Evolutionary conservation across 495 filamentous ascomycete genomes (phyloP).

Genomic region (Lichina pygmaea): DNA sequence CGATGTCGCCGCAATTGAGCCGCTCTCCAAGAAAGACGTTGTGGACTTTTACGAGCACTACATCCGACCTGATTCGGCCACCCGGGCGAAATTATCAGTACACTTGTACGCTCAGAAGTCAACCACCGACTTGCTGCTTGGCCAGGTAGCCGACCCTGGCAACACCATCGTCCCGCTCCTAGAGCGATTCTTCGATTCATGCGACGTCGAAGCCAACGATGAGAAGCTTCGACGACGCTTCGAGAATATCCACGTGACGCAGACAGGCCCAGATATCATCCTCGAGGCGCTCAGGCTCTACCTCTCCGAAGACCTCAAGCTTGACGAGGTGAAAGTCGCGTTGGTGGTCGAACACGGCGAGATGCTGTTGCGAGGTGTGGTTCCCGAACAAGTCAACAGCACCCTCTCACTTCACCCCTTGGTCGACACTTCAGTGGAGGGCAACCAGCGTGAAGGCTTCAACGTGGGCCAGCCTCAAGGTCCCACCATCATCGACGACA

Average conservation of each 20-base stretch:
- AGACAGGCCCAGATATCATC: conserved; percentile 17
- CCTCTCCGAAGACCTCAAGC: conserved; percentile 18
- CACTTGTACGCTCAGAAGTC: conserved; percentile 51
- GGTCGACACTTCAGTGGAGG: conserved; percentile 8
- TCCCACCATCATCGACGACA: conserved; percentile 33
- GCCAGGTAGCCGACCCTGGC: conserved; percentile 19
- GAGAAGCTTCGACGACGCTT: conserved; percentile 19
- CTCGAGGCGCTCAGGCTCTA: conserved; percentile 19
- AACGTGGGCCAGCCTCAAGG: too few relatives aligned
- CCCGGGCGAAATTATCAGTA: conserved; percentile 54
- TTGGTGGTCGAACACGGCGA: conserved; percentile 19
- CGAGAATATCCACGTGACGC: conserved; percentile 18
- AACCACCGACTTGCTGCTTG: conserved; percentile 14
- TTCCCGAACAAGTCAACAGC: conserved; percentile 13
- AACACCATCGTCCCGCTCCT: conserved; percentile 25
- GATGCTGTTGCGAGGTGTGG: conserved; percentile 13
- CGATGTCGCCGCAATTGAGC: conserved; percentile 49
- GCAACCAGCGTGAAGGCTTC: conserved; percentile 9
- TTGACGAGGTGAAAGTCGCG: conserved; percentile 17
- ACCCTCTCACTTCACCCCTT: conserved; percentile 16
- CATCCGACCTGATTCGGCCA: conserved; percentile 45
- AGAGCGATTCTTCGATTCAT: conserved; percentile 21
- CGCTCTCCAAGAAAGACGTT: conserved; percentile 52
- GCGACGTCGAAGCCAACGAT: conserved; percentile 19
- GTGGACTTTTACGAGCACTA: conserved; percentile 52